Conservation (phyloP, 495 filamentous ascomycete species). For the Opeltia flavorubescens region DNA sequence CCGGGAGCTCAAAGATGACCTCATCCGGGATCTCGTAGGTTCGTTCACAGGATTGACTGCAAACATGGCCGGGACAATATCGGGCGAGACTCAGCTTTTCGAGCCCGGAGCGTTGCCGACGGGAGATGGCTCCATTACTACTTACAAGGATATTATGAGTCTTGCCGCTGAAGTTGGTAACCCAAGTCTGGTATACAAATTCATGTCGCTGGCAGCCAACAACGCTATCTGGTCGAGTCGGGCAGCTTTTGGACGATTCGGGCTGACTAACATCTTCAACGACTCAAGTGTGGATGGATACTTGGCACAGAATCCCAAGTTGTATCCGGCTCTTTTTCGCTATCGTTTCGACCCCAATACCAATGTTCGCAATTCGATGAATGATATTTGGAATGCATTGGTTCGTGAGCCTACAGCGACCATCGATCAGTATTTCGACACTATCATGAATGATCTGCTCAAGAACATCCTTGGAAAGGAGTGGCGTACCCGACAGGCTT, state of each 20-base stretch:
- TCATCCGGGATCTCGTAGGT: constrained; percentile 73
- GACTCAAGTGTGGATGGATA: constrained; percentile 65
- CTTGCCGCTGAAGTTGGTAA: constrained; percentile 89
- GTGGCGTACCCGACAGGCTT: constrained; percentile 84
- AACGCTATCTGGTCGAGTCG: constrained; percentile 92
- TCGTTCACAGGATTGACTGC: constrained; percentile 70
- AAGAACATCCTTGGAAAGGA: constrained; percentile 77
- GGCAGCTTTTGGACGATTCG: constrained; percentile 87
- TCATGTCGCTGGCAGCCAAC: constrained; percentile 90
- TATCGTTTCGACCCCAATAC: constrained; percentile 91
- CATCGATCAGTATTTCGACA: constrained; percentile 62
- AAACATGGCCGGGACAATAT: constrained; percentile 60
- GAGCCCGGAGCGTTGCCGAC: constrained; percentile 87
- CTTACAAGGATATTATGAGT: constrained; percentile 90
- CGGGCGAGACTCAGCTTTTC: constrained; percentile 80
- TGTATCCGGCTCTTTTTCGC: constrained; percentile 87
- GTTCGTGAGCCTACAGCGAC: constrained; percentile 69
- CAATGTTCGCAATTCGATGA: constrained; percentile 87
- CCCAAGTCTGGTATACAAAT: constrained; percentile 85
- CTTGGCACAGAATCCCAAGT: constrained; percentile 65
- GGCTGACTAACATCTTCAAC: constrained; percentile 79
- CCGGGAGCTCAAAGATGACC: constrained; percentile 57
- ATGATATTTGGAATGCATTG: constrained; percentile 87
- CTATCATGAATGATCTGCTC: constrained; percentile 74
- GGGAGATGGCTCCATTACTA: constrained; percentile 78